A percentile compares a stretch with the other conserved stretches of the same genome.
phyloP scores from a whole-genome alignment of 495 filamentous ascomycete genomes.

The Chaetomium tenue region DNA sequence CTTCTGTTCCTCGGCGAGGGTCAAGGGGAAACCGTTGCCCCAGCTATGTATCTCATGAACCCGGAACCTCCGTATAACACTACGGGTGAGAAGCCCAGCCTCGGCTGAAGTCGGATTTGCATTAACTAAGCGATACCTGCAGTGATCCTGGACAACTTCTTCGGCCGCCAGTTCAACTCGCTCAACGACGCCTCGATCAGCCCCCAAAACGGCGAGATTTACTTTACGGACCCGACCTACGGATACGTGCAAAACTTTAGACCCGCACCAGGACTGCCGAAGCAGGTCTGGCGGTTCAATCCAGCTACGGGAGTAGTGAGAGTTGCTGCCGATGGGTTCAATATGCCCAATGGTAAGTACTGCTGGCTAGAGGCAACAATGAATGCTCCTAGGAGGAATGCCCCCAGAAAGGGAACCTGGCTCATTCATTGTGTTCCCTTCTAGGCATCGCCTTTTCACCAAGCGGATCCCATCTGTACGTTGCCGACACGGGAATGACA shows the following conservation, averaged over 20 bases:
- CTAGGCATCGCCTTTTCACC: constrained; percentile 56
- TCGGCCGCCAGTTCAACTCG: constrained; percentile 60
- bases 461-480: constrained; percentile 50
- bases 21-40: constrained; percentile 44
- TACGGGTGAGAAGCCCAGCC: constrained; percentile 33
- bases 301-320: constrained; percentile 47
- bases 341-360: constrained; percentile 51
- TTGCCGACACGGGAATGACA: constrained; percentile 55
- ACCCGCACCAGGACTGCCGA: constrained; percentile 49
- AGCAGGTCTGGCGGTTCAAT: constrained; percentile 57
- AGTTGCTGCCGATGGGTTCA: constrained; percentile 57
- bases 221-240: constrained; percentile 66
- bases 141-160: constrained; percentile 53
- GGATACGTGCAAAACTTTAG: constrained; percentile 59
- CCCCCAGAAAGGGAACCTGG: no score
- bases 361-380: not conserved
- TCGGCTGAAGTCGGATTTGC: no score
- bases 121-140: not conserved
- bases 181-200: constrained; percentile 58
- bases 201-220: constrained; percentile 53
- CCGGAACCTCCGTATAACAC: constrained; percentile 51
- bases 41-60: constrained; percentile 49
- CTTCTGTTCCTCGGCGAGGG: constrained; percentile 50
- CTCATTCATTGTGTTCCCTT: not conserved
- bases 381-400: no score